A percentile compares a stretch with the other conserved stretches of the same genome.
These are phyloP conservation scores for Acanthamoeba sp. DNA, from an alignment of 208 protist genomes.

Conservation along the genomic window DNA sequence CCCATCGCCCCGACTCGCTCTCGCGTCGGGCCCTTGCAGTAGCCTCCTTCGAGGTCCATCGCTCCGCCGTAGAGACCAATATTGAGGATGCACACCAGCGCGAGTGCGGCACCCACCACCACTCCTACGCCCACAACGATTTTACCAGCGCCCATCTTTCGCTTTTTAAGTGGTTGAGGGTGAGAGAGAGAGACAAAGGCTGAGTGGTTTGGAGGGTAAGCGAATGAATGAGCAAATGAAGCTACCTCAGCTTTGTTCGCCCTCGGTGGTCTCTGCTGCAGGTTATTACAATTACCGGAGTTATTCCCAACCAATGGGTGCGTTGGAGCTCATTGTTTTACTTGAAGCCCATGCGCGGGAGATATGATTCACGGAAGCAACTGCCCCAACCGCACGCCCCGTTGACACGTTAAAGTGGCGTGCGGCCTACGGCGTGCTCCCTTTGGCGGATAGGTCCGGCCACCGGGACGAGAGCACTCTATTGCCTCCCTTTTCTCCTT, in stretches of 20 bases:
- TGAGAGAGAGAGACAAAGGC: too few species aligned
- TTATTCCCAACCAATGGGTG: background rate
- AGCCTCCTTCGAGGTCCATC: background rate
- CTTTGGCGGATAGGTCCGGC: too few species aligned
- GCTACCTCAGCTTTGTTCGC: background rate
- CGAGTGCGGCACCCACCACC: background rate
- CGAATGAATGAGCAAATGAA: too few species aligned
- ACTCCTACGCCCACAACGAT: background rate
- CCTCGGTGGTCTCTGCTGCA: too few species aligned
- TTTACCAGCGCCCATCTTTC: background rate
- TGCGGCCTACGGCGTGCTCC: too few species aligned
- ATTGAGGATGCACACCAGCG: background rate
- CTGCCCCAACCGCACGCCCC: background rate
- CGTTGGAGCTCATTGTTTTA: background rate
- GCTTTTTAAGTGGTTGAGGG: background rate
- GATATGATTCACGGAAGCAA: background rate
- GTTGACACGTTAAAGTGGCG: background rate
- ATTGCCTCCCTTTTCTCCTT: too few species aligned
- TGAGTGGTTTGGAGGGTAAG: background rate
- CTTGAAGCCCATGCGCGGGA: background rate
- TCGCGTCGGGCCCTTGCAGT: background rate
- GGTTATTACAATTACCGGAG: too few species aligned
- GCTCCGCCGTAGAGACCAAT: constrained; percentile 14
- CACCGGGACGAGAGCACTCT: too few species aligned
- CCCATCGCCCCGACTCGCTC: background rate